Conservation (phyloP, 345 rosid species). For the Mercurialis annua region DNA sequence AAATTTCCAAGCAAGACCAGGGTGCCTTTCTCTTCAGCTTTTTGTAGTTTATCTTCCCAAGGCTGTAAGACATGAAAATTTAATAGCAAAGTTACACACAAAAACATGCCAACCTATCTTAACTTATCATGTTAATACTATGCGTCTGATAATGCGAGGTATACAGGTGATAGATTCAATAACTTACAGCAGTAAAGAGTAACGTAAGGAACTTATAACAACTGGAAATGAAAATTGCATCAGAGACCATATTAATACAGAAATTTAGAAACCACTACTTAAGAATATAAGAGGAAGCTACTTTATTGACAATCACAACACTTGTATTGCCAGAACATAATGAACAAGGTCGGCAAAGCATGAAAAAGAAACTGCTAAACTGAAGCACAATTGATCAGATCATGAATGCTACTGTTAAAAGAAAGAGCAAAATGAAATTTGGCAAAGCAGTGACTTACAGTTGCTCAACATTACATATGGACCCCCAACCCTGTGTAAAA, state of each 20-base stretch:
- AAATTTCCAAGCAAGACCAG: conserved; percentile 48
- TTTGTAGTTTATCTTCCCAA: conserved; percentile 41
- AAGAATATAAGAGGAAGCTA: neutral
- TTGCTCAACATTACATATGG: too few species aligned
- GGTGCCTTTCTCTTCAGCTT: conserved; percentile 32
- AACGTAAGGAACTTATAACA: neutral
- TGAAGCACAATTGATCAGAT: neutral
- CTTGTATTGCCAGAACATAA: neutral
- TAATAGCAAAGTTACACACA: neutral
- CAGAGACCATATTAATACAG: neutral
- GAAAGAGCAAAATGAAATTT: neutral
- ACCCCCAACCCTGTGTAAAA: too few species aligned
- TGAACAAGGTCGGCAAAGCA: neutral
- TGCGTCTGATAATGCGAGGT: neutral
- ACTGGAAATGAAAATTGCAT: neutral
- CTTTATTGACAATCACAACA: neutral
- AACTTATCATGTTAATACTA: neutral
- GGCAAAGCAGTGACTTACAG: neutral
- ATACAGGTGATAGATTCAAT: neutral
- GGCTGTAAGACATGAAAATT: conserved; percentile 29
- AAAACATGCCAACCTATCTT: neutral
- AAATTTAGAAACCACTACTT: neutral
- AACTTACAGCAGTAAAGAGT: neutral
- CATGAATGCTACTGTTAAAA: too few species aligned
- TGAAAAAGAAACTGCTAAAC: neutral